These are phyloP conservation scores for Magnolia kwangsiensis DNA, from an alignment of 164 flowering plant genomes.

Conservation along the genomic window DNA sequence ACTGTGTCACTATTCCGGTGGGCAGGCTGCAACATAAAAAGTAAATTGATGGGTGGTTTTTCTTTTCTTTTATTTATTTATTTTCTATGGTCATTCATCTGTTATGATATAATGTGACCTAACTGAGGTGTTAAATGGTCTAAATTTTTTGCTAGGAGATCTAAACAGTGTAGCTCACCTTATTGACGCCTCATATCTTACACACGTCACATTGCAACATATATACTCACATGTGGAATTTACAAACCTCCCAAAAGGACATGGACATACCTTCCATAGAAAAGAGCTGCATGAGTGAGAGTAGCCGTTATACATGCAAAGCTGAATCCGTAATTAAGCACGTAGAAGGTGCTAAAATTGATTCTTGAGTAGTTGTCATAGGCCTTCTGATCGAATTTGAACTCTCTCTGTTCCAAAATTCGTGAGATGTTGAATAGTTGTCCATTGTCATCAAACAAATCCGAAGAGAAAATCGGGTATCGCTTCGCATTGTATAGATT, in stretches of 20 bases:
- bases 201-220: not conserved
- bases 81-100: too few relatives aligned
- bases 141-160: too few relatives aligned
- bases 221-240: not conserved
- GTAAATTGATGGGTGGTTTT: too few relatives aligned
- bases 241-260: not conserved
- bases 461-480: constrained; percentile 49
- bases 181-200: too few relatives aligned
- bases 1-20: too few relatives aligned
- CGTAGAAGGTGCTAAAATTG: constrained; percentile 20
- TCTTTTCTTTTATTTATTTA: too few relatives aligned
- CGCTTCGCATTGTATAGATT: constrained; percentile 42
- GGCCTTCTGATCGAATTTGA: not conserved
- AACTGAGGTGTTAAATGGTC: too few relatives aligned
- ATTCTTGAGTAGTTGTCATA: constrained; percentile 2
- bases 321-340: not conserved
- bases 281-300: constrained; percentile 27
- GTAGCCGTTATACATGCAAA: not conserved
- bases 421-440: constrained; percentile 30
- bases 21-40: too few relatives aligned
- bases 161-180: too few relatives aligned
- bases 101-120: too few relatives aligned
- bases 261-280: not conserved
- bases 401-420: constrained; percentile 21
- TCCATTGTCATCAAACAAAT: constrained; percentile 35